Conservation (phyloP, 2,329 filamentous ascomycete species). For the Apiospora kogelbergensis region DNA sequence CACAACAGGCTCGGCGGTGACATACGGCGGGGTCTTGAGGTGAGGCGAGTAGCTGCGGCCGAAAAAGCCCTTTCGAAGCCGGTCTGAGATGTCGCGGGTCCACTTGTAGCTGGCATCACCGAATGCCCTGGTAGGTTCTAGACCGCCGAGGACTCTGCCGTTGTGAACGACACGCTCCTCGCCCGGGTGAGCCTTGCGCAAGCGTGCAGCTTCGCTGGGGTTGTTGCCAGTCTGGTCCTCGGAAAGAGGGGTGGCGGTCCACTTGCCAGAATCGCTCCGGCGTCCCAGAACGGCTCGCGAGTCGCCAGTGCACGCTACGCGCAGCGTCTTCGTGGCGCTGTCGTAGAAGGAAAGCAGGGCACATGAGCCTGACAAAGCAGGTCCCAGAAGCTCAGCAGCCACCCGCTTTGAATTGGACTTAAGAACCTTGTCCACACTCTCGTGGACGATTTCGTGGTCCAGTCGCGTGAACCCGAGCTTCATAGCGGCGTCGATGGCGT, state of each 20-base stretch:
- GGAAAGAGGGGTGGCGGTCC: slow-evolving; percentile 86
- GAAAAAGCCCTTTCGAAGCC: slow-evolving; percentile 84
- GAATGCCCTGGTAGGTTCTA: slow-evolving; percentile 93
- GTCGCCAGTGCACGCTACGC: slow-evolving; percentile 95
- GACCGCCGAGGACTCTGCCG: slow-evolving; percentile 84
- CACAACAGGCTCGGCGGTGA: slow-evolving; percentile 92
- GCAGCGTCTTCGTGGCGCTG: slow-evolving; percentile 77
- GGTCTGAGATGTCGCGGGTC: slow-evolving; percentile 79
- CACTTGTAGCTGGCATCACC: slow-evolving; percentile 98
- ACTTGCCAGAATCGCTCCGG: slow-evolving; percentile 76
- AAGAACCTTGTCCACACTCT: slow-evolving; percentile 87
- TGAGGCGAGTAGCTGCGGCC: slow-evolving; percentile 74
- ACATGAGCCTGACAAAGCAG: slow-evolving; percentile 94
- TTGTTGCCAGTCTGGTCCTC: slow-evolving; percentile 93
- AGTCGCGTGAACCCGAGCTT: slow-evolving; percentile 87
- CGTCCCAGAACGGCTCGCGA: slow-evolving; percentile 92
- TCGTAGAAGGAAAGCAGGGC: slow-evolving; percentile 97
- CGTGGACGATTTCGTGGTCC: slow-evolving; percentile 92
- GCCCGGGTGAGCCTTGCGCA: slow-evolving; percentile 84
- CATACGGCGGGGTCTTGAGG: slow-evolving; percentile 90
- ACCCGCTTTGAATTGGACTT: slow-evolving; percentile 87
- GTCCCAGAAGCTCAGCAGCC: slow-evolving; percentile 87
- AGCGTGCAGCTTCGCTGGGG: slow-evolving; percentile 76
- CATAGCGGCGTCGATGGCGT: slow-evolving; percentile 86
- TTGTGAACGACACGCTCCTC: slow-evolving; percentile 86